Evolutionary conservation across 768 basidiomycete species (phyloP).

Genomic region (Auricularia sp.): DNA sequence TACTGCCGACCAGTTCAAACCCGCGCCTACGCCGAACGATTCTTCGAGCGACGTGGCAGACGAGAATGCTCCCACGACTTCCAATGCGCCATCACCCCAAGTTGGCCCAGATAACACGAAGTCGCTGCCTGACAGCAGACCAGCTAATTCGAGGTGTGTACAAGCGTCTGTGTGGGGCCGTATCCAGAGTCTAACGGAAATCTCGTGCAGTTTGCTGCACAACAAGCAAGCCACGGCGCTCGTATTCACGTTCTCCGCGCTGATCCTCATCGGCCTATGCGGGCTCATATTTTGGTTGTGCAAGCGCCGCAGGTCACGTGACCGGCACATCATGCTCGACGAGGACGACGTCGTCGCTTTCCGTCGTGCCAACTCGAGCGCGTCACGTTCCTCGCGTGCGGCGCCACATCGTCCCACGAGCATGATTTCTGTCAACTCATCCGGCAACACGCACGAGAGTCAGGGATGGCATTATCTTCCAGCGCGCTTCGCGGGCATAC

Average conservation of each 20-base stretch:
- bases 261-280: not conserved
- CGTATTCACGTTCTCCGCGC: not conserved
- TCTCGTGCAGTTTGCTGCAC: not conserved
- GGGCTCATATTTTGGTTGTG: not conserved
- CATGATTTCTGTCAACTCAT: not conserved
- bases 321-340: not conserved
- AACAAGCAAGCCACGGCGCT: not conserved
- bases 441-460: not conserved
- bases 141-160: not conserved
- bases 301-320: not conserved
- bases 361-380: not conserved
- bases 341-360: not conserved
- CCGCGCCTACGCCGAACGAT: too few species aligned
- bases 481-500: not conserved
- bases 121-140: not conserved
- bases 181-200: not conserved
- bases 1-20: too few species aligned
- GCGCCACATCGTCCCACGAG: not conserved
- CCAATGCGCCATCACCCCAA: not conserved
- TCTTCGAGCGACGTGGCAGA: too few species aligned
- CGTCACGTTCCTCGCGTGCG: not conserved
- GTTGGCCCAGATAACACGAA: not conserved
- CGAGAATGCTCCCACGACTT: too few species aligned
- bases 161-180: not conserved
- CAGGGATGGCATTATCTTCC: not conserved